Percentiles rank a stretch among this genome's conserved stretches.
phyloP scores from a whole-genome alignment of 2,329 filamentous ascomycete genomes.

The Claviceps maximensis region DNA sequence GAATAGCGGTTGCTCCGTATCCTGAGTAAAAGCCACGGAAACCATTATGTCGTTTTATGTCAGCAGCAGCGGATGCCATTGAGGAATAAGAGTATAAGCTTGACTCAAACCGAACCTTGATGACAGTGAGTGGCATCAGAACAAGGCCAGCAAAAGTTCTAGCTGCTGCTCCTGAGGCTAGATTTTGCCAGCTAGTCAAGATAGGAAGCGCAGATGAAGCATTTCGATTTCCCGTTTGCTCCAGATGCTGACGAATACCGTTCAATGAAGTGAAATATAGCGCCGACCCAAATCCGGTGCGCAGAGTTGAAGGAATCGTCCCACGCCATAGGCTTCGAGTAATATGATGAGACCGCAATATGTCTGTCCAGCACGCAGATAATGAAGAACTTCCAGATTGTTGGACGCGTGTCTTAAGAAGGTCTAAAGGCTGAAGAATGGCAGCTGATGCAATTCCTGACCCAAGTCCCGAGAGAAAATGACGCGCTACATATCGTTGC shows the following conservation, averaged over 20 bases:
- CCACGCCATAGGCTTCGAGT: slow-evolving; percentile 79
- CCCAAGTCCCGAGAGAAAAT: slow-evolving; percentile 77
- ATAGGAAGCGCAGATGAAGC: slow-evolving; percentile 64
- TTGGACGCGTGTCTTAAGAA: slow-evolving; percentile 92
- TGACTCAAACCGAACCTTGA: slow-evolving; percentile 93
- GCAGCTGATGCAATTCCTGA: slow-evolving; percentile 82
- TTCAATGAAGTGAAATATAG: slow-evolving; percentile 91
- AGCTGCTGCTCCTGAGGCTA: slow-evolving; percentile 72
- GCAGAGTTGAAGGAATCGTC: slow-evolving; percentile 80
- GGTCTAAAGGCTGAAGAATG: slow-evolving; percentile 85
- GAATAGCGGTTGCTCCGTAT: slow-evolving; percentile 82
- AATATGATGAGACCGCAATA: slow-evolving; percentile 43
- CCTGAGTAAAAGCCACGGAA: slow-evolving; percentile 80
- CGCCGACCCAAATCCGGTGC: slow-evolving; percentile 84
- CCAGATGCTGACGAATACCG: slow-evolving; percentile 56
- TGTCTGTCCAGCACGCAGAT: slow-evolving; percentile 15
- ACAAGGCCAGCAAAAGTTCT: slow-evolving; percentile 78
- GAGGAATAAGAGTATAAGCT: slow-evolving; percentile 74
- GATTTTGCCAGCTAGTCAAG: slow-evolving; percentile 71
- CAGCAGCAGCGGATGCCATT: slow-evolving; percentile 54
- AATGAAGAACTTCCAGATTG: slow-evolving; percentile 66
- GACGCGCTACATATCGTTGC: slow-evolving; percentile 45
- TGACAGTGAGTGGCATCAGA: slow-evolving; percentile 89
- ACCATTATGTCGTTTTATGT: slow-evolving; percentile 64
- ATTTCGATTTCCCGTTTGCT: slow-evolving; percentile 13